phyloP scores from a whole-genome alignment of 208 protist species.

The Herpetomonas tarakana region DNA sequence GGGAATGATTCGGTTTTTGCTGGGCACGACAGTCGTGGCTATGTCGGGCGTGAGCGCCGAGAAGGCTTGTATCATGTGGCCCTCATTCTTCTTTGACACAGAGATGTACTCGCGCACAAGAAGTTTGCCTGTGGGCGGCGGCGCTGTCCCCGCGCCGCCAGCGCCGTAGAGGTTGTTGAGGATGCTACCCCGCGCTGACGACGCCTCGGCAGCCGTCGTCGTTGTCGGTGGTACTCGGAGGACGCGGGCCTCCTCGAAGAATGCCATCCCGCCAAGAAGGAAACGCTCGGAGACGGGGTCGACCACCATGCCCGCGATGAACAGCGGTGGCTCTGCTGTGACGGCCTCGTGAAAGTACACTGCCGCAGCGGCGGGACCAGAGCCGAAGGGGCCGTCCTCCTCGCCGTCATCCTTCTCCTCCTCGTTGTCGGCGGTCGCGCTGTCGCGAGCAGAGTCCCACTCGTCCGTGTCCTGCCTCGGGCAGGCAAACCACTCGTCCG shows the following conservation, averaged over 20 bases:
- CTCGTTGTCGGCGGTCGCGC: too few species aligned
- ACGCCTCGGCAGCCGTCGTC: background rate
- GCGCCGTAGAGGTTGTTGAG: background rate
- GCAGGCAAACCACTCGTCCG: slow-evolving; percentile 11
- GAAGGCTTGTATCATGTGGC: slow-evolving; percentile 65
- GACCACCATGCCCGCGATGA: slow-evolving; percentile 54
- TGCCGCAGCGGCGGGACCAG: too few species aligned
- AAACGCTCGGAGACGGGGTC: slow-evolving; percentile 46
- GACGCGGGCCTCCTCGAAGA: slow-evolving; percentile 68
- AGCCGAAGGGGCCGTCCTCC: too few species aligned
- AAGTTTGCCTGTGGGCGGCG: slow-evolving; percentile 9
- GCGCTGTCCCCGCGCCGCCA: background rate
- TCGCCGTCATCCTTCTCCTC: too few species aligned
- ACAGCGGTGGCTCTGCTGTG: slow-evolving; percentile 60
- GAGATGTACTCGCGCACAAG: slow-evolving; percentile 76
- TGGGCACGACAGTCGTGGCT: slow-evolving; percentile 23
- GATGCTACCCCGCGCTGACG: background rate
- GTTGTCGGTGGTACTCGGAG: slow-evolving; percentile 18
- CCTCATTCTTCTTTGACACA: slow-evolving; percentile 25
- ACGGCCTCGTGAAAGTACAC: slow-evolving; percentile 12
- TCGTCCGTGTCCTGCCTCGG: too few species aligned
- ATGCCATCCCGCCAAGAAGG: slow-evolving; percentile 62
- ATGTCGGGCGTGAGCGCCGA: slow-evolving; percentile 38
- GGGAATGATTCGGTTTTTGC: slow-evolving; percentile 36
- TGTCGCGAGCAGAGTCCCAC: too few species aligned